Evolutionary conservation across 176 grass and related monocot species (phyloP).

Genomic region (sorghum (Sorghum bicolor)): DNA sequence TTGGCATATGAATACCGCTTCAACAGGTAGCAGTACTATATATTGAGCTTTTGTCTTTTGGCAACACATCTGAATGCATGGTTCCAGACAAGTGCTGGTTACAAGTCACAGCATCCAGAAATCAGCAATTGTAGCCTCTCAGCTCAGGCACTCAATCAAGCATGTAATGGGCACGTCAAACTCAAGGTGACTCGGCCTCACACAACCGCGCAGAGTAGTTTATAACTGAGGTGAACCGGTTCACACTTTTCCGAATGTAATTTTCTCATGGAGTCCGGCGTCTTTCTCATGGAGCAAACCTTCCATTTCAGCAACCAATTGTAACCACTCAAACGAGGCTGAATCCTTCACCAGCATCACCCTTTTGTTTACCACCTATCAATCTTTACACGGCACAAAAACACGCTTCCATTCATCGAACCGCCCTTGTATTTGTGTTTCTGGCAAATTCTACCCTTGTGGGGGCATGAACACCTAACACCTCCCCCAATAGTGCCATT

Average conservation of each 20-base stretch:
- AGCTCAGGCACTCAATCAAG: neutral
- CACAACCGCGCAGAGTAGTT: neutral
- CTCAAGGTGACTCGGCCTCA: neutral
- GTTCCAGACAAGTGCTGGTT: neutral
- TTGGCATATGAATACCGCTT: neutral
- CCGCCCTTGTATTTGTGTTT: neutral
- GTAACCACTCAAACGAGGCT: neutral
- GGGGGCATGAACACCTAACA: neutral
- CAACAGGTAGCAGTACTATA: neutral
- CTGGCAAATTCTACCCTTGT: too few species aligned
- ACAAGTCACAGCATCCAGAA: neutral
- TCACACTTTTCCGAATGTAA: neutral
- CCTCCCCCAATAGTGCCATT: neutral
- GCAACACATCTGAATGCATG: neutral
- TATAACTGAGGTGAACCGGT: neutral
- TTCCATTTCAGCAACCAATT: neutral
- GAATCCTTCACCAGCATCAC: neutral
- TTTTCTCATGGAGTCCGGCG: neutral
- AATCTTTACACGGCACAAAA: neutral
- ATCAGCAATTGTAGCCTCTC: neutral
- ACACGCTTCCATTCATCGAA: neutral
- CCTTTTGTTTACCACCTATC: neutral
- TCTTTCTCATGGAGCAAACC: neutral
- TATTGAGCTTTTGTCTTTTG: neutral
- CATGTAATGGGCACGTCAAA: neutral